phyloP scores from a whole-genome alignment of 208 protist species.

The Trypanosoma platydactyli region DNA sequence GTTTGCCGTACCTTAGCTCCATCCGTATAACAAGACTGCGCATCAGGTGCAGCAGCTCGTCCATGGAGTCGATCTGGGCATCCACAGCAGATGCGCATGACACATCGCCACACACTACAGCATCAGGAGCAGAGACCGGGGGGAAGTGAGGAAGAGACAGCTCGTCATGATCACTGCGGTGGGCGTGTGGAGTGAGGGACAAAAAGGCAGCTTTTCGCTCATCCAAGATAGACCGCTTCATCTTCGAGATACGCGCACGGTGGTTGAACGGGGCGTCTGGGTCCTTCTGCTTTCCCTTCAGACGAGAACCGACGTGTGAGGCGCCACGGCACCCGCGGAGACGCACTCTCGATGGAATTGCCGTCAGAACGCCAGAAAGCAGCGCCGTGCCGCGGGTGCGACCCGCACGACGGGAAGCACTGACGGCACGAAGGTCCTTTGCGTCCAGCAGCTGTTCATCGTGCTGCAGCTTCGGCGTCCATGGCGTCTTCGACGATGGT shows the following conservation, averaged over 20 bases:
- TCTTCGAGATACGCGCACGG: slow-evolving; percentile 33
- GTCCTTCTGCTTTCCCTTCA: slow-evolving; percentile 34
- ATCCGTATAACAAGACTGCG: slow-evolving; percentile 23
- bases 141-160: no score
- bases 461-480: neutral
- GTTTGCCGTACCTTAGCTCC: slow-evolving; percentile 16
- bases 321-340: neutral
- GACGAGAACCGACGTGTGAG: neutral
- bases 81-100: neutral
- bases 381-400: neutral
- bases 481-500: neutral
- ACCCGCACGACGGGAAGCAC: neutral
- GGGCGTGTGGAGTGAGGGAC: neutral
- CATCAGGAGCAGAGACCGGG: no score
- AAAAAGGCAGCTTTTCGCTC: slow-evolving; percentile 31
- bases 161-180: neutral
- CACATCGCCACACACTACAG: neutral
- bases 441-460: neutral
- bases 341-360: neutral
- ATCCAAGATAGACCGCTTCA: slow-evolving; percentile 42
- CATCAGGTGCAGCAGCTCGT: neutral
- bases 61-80: no score
- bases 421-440: neutral
- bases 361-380: neutral
- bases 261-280: slow-evolving; percentile 45